Evolutionary conservation across 1,284 basidiomycete genomes (phyloP).

Genomic region (Rhodotorula sp.): DNA sequence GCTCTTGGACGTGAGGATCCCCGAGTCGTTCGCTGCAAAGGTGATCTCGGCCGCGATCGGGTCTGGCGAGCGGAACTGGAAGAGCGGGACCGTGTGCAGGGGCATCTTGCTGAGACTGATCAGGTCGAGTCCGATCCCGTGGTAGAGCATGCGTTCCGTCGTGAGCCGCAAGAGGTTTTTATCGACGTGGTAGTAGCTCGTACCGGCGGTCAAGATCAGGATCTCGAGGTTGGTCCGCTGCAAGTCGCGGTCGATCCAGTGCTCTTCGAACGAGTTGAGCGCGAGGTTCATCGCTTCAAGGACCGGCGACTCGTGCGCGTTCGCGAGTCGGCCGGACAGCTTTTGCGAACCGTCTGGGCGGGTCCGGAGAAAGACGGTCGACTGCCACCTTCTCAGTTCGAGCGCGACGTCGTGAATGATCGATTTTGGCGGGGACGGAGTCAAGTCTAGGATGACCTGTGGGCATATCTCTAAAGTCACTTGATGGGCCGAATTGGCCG

Average conservation of each 20-base stretch:
- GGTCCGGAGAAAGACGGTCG: conserved; percentile 37
- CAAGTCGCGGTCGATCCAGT: conserved; percentile 93
- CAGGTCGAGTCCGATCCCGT: conserved; percentile 85
- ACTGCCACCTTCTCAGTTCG: conserved; percentile 35
- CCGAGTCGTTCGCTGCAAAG: background rate
- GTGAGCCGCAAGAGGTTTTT: conserved; percentile 87
- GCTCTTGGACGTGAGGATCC: background rate
- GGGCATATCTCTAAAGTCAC: too few species aligned
- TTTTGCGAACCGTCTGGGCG: conserved; percentile 56
- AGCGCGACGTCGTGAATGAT: conserved; percentile 29
- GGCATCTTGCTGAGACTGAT: conserved; percentile 90
- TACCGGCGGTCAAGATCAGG: conserved; percentile 79
- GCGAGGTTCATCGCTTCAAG: conserved; percentile 92
- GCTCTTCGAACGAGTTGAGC: conserved; percentile 88
- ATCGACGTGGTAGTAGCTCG: conserved; percentile 88
- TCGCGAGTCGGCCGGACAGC: conserved; percentile 72
- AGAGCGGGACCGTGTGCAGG: conserved; percentile 68
- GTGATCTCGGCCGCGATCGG: conserved; percentile 11
- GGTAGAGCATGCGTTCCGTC: conserved; percentile 91
- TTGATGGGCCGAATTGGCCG: background rate
- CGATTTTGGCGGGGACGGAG: conserved; percentile 22
- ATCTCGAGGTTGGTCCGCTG: conserved; percentile 85
- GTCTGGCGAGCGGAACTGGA: conserved; percentile 41
- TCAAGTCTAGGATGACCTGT: conserved; percentile 85
- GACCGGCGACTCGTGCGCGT: conserved; percentile 90